Conservation (phyloP, 805 yeast species). For the Naumovozyma castellii region DNA sequence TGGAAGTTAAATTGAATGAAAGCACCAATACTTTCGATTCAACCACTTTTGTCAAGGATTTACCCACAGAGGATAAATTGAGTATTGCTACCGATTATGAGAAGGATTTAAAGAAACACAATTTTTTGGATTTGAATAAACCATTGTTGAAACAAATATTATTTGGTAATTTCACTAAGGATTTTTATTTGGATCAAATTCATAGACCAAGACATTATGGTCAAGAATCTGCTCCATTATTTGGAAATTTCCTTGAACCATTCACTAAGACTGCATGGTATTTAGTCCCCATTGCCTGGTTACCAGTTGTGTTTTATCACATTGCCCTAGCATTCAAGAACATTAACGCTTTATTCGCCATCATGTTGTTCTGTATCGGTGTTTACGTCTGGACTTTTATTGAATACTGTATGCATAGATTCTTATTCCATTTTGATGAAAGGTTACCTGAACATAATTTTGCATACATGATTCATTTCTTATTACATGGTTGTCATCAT, state of each 20-base stretch:
- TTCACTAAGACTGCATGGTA: slow-evolving; percentile 89
- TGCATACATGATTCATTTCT: slow-evolving; percentile 75
- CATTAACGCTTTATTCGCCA: slow-evolving; percentile 36
- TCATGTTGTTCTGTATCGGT: slow-evolving; percentile 66
- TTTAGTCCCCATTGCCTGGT: slow-evolving; percentile 80
- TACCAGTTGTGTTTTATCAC: slow-evolving; percentile 64
- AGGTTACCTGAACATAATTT: slow-evolving; percentile 72
- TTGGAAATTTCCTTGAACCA: slow-evolving; percentile 93
- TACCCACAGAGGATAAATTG: slow-evolving; percentile 66
- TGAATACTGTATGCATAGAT: slow-evolving; percentile 83
- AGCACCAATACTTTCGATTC: slow-evolving; percentile 36
- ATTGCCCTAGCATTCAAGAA: slow-evolving; percentile 50
- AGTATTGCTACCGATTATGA: slow-evolving; percentile 69
- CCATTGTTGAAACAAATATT: slow-evolving; percentile 79
- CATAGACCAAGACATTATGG: slow-evolving; percentile 98
- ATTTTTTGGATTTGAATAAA: slow-evolving; percentile 74
- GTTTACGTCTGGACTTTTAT: slow-evolving; percentile 85
- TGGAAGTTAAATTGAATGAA: slow-evolving; percentile 43
- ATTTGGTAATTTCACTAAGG: slow-evolving; percentile 66
- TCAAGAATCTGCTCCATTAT: slow-evolving; percentile 89
- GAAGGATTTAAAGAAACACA: slow-evolving; percentile 64
- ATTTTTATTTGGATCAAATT: slow-evolving; percentile 88
- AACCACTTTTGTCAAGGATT: slow-evolving; percentile 44
- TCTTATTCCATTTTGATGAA: slow-evolving; percentile 84
- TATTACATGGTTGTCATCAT: slow-evolving; percentile 94